These are phyloP conservation scores for Ophiobolus disseminans DNA, from an alignment of 2,329 filamentous ascomycete genomes.

Conservation along the genomic window DNA sequence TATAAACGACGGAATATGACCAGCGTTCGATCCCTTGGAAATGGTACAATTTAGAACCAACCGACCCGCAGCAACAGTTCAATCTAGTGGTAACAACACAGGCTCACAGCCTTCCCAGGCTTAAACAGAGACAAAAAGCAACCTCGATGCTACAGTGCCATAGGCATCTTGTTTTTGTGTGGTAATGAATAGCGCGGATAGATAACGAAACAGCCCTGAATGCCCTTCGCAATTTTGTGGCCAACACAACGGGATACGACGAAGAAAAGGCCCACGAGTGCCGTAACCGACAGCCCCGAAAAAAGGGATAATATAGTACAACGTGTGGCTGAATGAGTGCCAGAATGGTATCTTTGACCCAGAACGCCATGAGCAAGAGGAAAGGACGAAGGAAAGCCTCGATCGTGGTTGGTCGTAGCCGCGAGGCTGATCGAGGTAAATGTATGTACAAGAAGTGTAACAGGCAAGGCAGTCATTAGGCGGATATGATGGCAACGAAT, in stretches of 20 bases:
- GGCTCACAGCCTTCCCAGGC: not conserved
- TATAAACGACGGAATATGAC: conserved; percentile 3
- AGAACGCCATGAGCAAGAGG: conserved; percentile 30
- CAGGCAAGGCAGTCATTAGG: conserved; percentile 17
- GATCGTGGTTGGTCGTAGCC: conserved; percentile 24
- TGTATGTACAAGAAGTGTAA: conserved; percentile 43
- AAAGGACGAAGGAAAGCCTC: conserved; percentile 19
- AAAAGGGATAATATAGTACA: conserved; percentile 37
- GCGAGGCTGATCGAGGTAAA: conserved; percentile 29
- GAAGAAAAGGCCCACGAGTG: conserved; percentile 10
- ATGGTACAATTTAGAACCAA: conserved; percentile 35
- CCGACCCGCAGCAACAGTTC: conserved; percentile 27
- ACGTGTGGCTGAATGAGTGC: conserved; percentile 39
- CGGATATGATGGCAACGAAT: not conserved
- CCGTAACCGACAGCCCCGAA: conserved; percentile 2
- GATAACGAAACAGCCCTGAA: not conserved
- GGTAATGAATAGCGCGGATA: not conserved
- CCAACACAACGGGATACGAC: conserved; percentile 6
- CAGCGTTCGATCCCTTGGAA: conserved; percentile 16
- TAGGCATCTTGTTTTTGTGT: conserved; percentile 23
- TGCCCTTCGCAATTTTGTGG: conserved; percentile 23
- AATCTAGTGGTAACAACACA: conserved; percentile 14
- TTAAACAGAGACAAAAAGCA: conserved; percentile 16
- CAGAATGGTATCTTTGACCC: conserved; percentile 39
- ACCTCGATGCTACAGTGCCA: conserved; percentile 31